A percentile compares a stretch with the other conserved stretches of the same genome.
Conservation (phyloP, 2,329 filamentous ascomycete species). For the Daldinia sp. region DNA sequence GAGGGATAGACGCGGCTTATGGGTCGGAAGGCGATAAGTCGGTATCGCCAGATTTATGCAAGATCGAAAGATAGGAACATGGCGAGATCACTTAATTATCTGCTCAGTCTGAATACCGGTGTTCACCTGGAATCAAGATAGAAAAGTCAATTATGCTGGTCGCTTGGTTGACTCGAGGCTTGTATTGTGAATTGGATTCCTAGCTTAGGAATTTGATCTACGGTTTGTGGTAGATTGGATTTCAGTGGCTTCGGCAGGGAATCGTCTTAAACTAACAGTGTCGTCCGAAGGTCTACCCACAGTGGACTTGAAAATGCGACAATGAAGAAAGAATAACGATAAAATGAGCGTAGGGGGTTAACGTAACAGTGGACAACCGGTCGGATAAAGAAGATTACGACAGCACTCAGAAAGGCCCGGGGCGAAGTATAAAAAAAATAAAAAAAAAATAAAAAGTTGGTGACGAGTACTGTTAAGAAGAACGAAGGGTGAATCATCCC, state of each 20-base stretch:
- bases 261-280: neutral
- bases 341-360: constrained; percentile 27
- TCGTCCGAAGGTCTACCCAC: neutral
- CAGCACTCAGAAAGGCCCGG: constrained; percentile 5
- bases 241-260: neutral
- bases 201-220: constrained; percentile 27
- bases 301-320: constrained; percentile 1
- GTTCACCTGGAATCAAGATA: constrained; percentile 1
- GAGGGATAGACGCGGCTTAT: constrained; percentile 13
- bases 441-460: neutral
- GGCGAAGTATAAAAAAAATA: constrained; percentile 4
- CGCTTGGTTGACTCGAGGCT: constrained; percentile 4
- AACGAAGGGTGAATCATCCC: neutral
- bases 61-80: constrained; percentile 23
- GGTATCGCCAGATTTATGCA: constrained; percentile 27
- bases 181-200: constrained; percentile 18
- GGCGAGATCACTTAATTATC: constrained; percentile 11
- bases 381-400: constrained; percentile 35
- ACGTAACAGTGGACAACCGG: constrained; percentile 23
- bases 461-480: constrained; percentile 2
- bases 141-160: constrained; percentile 2
- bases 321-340: neutral
- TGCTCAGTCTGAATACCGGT: neutral
- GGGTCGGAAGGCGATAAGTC: constrained; percentile 12
- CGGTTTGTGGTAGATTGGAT: neutral